Percentiles rank a stretch among this genome's conserved stretches.
These are phyloP conservation scores for Melanomma pulvis-pyrius DNA, from an alignment of 495 filamentous ascomycete genomes.

Conservation along the genomic window DNA sequence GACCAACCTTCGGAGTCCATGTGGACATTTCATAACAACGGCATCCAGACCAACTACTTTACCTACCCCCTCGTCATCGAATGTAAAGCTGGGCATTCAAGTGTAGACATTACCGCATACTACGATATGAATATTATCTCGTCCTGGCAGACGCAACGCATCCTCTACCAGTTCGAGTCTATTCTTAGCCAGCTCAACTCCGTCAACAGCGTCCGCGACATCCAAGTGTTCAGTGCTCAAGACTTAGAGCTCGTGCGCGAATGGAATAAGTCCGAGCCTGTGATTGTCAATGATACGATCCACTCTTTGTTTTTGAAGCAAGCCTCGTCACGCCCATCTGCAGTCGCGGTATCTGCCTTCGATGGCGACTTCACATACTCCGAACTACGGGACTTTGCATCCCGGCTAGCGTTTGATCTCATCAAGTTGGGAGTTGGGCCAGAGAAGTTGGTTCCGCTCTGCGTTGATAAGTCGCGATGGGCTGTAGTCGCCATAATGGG, in stretches of 20 bases:
- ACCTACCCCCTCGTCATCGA: conserved; percentile 36
- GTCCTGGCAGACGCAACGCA: conserved; percentile 26
- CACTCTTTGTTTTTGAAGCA: conserved; percentile 57
- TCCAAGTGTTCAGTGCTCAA: conserved; percentile 29
- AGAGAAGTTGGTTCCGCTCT: conserved; percentile 55
- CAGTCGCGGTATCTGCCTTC: conserved; percentile 39
- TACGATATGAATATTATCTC: conserved; percentile 33
- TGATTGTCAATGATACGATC: conserved; percentile 52
- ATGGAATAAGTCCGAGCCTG: conserved; percentile 26
- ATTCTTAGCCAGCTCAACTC: conserved; percentile 26
- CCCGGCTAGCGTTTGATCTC: conserved; percentile 44
- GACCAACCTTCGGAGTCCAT: conserved; percentile 30
- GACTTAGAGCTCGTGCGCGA: conserved; percentile 18
- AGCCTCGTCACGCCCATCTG: conserved; percentile 15
- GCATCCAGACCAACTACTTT: conserved; percentile 38
- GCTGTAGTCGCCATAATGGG: conserved; percentile 56
- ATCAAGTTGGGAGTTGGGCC: conserved; percentile 41
- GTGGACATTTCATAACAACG: conserved; percentile 34
- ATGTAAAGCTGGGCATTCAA: conserved; percentile 16
- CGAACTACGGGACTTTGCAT: conserved; percentile 43
- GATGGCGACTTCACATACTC: conserved; percentile 44
- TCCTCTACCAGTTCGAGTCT: conserved; percentile 31
- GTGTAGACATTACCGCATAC: conserved; percentile 30
- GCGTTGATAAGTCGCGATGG: conserved; percentile 60
- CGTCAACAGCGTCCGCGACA: conserved; percentile 24